Conservation (phyloP, 306 rosid species). For the Sicyos baderoa region DNA sequence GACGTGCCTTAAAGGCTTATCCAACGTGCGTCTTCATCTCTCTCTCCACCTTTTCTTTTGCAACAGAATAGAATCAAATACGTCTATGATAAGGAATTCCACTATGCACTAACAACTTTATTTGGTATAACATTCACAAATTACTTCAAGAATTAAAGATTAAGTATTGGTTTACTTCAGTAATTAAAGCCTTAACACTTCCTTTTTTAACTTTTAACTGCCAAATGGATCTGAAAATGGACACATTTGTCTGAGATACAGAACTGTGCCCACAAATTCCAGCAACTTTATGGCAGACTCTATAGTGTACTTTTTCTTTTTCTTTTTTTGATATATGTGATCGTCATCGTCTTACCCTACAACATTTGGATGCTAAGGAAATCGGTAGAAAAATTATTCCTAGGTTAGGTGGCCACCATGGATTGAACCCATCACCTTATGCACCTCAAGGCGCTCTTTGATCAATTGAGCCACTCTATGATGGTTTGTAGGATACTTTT, state of each 20-base stretch:
- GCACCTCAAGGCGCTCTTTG: no score
- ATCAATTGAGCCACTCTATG: no score
- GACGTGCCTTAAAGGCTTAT: slow-evolving; percentile 15
- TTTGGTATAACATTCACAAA: slow-evolving; percentile 11
- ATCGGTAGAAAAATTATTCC: no score
- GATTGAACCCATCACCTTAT: no score
- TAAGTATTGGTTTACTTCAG: not conserved
- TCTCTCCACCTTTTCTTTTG: slow-evolving; percentile 13
- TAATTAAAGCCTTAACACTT: not conserved
- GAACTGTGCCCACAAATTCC: not conserved
- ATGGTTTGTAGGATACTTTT: no score
- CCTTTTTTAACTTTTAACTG: not conserved
- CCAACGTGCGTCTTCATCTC: slow-evolving; percentile 12
- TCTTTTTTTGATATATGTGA: no score
- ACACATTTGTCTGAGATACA: not conserved
- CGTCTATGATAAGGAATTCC: slow-evolving; percentile 7
- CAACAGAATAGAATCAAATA: not conserved
- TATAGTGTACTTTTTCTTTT: no score
- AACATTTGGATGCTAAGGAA: no score
- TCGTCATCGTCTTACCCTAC: no score
- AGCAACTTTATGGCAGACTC: not conserved
- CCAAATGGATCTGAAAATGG: slow-evolving; percentile 2
- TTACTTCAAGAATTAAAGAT: not conserved
- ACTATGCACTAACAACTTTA: not conserved
- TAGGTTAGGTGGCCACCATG: no score